Conservation (phyloP, 2,329 filamentous ascomycete genomes). For the Cytospora schulzeri region DNA sequence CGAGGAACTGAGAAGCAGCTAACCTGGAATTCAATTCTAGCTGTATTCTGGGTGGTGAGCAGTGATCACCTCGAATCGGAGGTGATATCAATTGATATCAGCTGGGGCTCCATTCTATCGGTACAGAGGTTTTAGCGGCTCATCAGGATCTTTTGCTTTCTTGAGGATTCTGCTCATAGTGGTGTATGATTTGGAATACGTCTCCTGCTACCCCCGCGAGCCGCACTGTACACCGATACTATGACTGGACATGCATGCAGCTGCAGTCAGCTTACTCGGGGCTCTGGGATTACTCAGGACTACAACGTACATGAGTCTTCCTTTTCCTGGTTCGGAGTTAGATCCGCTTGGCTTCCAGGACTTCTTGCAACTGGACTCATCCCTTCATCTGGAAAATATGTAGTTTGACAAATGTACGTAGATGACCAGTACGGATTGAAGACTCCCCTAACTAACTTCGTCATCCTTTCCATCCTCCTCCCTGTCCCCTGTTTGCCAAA, state of each 20-base stretch:
- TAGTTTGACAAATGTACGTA: neutral
- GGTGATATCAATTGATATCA: too few relatives aligned
- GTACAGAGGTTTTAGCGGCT: too few relatives aligned
- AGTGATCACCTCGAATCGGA: too few relatives aligned
- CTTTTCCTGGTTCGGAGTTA: neutral
- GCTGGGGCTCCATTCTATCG: too few relatives aligned
- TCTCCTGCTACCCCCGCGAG: neutral
- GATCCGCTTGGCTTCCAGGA: neutral
- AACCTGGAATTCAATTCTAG: too few relatives aligned
- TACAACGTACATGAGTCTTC: neutral
- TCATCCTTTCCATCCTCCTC: too few relatives aligned
- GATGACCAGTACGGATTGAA: too few relatives aligned
- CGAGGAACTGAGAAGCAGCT: too few relatives aligned
- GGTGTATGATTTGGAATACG: neutral
- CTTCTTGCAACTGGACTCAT: neutral
- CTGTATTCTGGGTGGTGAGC: too few relatives aligned
- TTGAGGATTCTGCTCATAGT: neutral
- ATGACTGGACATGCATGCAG: neutral
- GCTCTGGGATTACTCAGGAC: neutral
- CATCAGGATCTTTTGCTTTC: too few relatives aligned
- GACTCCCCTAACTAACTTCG: too few relatives aligned
- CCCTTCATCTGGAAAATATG: neutral
- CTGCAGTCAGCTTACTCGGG: neutral
- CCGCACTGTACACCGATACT: neutral
- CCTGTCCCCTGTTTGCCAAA: too few relatives aligned